A percentile compares a stretch with the other conserved stretches of the same genome.
Evolutionary conservation across 2,329 filamentous ascomycete species (phyloP).

Genomic region (Metarhizium brunneum): DNA sequence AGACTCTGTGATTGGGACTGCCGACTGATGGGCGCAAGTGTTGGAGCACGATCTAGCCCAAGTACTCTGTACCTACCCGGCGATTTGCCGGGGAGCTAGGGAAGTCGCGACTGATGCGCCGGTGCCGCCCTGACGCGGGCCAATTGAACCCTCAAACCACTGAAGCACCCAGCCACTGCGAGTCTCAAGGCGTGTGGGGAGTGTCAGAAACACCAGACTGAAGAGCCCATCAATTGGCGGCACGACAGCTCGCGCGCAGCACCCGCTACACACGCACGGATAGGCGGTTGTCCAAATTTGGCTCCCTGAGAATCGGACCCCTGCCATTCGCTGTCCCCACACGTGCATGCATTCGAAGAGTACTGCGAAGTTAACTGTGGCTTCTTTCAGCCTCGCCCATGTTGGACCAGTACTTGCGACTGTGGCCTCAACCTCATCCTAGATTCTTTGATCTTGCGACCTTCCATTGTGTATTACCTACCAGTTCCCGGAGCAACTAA

Average conservation of each 20-base stretch:
- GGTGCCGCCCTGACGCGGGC: no score
- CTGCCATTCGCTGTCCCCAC: neutral
- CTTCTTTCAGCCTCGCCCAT: neutral
- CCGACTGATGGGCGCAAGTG: neutral
- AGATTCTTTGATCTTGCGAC: neutral
- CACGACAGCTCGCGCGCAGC: no score
- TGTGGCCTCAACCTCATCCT: constrained; percentile 20
- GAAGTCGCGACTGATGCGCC: no score
- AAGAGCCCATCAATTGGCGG: no score
- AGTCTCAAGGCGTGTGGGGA: no score
- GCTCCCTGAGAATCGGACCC: constrained; percentile 1
- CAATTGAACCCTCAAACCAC: no score
- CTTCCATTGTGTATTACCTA: neutral
- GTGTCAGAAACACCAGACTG: no score
- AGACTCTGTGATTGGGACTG: neutral
- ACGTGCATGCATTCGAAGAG: neutral
- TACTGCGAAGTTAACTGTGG: neutral
- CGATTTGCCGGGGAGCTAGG: constrained; percentile 9
- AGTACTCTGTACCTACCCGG: constrained; percentile 3
- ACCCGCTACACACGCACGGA: no score
- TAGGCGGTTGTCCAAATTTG: no score
- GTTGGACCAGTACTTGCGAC: constrained; percentile 21
- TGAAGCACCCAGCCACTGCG: no score
- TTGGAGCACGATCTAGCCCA: neutral
- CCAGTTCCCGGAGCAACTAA: neutral